Percentiles rank a stretch among this genome's conserved stretches.
These are phyloP conservation scores for Wallacemonas sp. DNA, from an alignment of 208 protist species.

Conservation along the genomic window DNA sequence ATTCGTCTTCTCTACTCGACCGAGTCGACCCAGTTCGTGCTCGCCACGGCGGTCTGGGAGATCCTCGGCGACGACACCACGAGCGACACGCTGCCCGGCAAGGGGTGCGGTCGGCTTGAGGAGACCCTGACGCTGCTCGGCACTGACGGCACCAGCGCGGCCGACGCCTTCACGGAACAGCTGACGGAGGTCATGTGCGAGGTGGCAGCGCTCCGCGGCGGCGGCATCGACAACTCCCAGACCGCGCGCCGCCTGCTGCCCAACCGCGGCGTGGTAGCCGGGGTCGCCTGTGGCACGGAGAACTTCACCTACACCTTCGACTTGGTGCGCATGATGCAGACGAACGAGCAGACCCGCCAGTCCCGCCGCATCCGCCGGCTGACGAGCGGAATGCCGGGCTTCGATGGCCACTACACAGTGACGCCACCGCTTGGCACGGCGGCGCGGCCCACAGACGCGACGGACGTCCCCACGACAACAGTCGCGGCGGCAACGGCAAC, in stretches of 20 bases:
- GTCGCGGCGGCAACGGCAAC: constrained; percentile 20
- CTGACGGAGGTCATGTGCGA: constrained; percentile 6
- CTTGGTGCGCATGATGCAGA: constrained; percentile 26
- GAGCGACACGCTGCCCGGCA: background rate
- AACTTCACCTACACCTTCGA: constrained; percentile 27
- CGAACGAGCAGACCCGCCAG: constrained; percentile 21
- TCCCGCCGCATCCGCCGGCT: constrained; percentile 16
- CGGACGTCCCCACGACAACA: constrained; percentile 29
- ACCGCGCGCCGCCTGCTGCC: constrained; percentile 3
- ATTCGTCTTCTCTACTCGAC: constrained; percentile 2
- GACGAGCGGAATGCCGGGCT: background rate
- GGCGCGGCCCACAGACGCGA: constrained; percentile 5
- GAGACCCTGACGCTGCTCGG: background rate
- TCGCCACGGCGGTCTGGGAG: constrained; percentile 5
- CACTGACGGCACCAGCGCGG: background rate
- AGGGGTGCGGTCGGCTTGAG: background rate
- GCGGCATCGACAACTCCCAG: background rate
- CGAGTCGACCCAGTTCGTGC: constrained; percentile 1
- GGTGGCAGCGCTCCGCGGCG: background rate
- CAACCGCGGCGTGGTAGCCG: background rate
- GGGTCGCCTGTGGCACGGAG: constrained; percentile 2
- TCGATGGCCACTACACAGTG: constrained; percentile 8
- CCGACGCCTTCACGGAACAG: constrained; percentile 11
- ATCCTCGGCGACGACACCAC: background rate
- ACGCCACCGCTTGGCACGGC: background rate